Base-by-base conservation (phyloP, 768 basidiomycete species). In the Clathrus columnatus region DNA sequence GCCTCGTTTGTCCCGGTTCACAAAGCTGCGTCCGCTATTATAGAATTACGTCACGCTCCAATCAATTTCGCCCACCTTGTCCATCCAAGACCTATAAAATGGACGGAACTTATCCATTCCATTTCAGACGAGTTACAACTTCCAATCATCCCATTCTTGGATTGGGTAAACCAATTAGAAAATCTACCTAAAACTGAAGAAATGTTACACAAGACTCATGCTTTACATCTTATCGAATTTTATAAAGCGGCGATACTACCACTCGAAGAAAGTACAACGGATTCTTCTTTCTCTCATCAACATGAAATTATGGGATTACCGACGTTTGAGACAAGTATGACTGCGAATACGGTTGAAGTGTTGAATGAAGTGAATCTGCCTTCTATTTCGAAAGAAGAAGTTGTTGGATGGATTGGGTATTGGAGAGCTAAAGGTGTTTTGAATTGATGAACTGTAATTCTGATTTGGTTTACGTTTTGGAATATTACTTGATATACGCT, bases 21-120 rank as follows among this genome's bases (percentile, higher is more conserved):
- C 18, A 24, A 27, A 14, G 45, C 53, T 14, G 43, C 56, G 70
- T 76, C 58, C 55, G 78, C 2, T 62, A 71, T 0, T 72, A 76
- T 57, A 75, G 76, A 7, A 56, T 63, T 5, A 68, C 70, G 3
- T 57, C 7, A 44, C 36, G 55, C 59, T n/a, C 59, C 62, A 8
- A 50, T 7, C n/a, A 1, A 36, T 7, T 53, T 63, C 44, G 45
- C 61, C 7, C 64, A 67, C 49, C 58, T 67, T 29, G 62, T 54
- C 6, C 66, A 67, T 45, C 66, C 66, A 2, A 59, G 58, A 11
- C 63, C 64, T 2, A 52, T 64, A 7, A 30, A 56, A 14, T 36
- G 36, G 36, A 11, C 11, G 4, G 14, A 36, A 36, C 36, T 65
- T 43, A 53, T 66, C 42, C 23, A 20, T 1, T 52, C 51, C 20